Evolutionary conservation across 2,329 filamentous ascomycete species (phyloP), one percentile per base, ranked within the genome.

Genomic region (Sporothrix brunneoviolacea): DNA sequence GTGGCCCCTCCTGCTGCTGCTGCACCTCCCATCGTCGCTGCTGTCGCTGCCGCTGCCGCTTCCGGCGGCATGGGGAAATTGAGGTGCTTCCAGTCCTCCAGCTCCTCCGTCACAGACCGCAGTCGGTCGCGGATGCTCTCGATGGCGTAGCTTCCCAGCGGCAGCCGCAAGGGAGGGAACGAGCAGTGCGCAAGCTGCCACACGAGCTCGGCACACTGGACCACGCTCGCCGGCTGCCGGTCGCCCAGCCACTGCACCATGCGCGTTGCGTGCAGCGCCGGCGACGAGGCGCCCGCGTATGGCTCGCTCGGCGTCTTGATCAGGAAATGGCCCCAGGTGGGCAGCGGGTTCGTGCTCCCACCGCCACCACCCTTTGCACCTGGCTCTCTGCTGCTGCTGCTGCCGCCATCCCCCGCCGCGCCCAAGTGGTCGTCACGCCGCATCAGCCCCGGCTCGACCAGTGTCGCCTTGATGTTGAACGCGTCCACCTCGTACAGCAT

Each of bases 181-280:
- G 83, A 85, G 69, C 91, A 97, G 71, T 97, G 93, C 0, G 85
- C 93, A 38, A 97, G 70, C 71, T 96, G 84, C 93, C 93, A 97
- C 7, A 95, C 84, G 51, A 97, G 71, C 71, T 97, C 90, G 3
- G 90, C 90, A 54, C 90, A 91, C 68, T 94, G 95, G 49, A 95
- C 84, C 1, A 89, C 89, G 65, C 88, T 95, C 12, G 90, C 93
- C 4, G 91, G 91, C 67, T 97, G 91, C 55, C 88, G 81, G 62
- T 96, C 89, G 15, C 88, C 88, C 18, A 97, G 74, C 93, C 93
- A 97, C 66, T 95, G 89, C 12, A 97, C 82, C 77, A 97, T 93
- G 24, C 91, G 76, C 61, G 86, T 85, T 1, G 91, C 89, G 68
- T 98, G 93, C 3, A 91, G 78, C 1, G 93, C 88, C 0, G 93